These are phyloP conservation scores for Cryptococcus hybrid DNA, from an alignment of 1,284 basidiomycete species.

Conservation along the genomic window DNA sequence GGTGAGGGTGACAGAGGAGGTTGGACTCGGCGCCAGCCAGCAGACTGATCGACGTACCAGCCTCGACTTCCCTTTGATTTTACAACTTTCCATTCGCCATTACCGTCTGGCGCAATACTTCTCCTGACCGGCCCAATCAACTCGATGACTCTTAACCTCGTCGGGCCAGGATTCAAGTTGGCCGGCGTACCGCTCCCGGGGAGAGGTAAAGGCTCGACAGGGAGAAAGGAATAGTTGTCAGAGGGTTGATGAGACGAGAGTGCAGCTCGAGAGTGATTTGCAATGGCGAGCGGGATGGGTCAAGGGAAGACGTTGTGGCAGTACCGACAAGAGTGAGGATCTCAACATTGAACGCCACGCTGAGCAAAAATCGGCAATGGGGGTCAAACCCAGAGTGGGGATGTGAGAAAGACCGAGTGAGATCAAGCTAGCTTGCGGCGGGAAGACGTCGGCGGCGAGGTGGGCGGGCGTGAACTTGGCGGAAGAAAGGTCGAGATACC, in stretches of 20 bases:
- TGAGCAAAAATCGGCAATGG: conserved; percentile 68
- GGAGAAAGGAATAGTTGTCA: conserved; percentile 74
- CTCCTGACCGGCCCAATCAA: conserved; percentile 71
- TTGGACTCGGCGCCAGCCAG: conserved; percentile 60
- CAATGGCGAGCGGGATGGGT: conserved; percentile 52
- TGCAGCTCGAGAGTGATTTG: conserved; percentile 47
- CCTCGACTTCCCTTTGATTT: conserved; percentile 88
- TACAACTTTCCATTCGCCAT: conserved; percentile 75
- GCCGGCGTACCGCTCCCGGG: conserved; percentile 10
- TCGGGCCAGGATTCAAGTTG: conserved; percentile 57
- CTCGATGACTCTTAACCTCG: conserved; percentile 84
- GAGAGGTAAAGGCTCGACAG: conserved; percentile 51
- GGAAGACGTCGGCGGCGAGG: conserved; percentile 54
- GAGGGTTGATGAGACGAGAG: conserved; percentile 68
- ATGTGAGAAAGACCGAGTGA: conserved; percentile 87
- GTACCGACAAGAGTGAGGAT: conserved; percentile 79
- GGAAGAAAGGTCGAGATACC: conserved; percentile 88
- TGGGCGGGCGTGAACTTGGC: conserved; percentile 66
- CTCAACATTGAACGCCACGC: conserved; percentile 75
- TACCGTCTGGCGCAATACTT: conserved; percentile 55
- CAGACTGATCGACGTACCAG: conserved; percentile 90
- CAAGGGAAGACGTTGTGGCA: conserved; percentile 64
- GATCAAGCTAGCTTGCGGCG: conserved; percentile 71
- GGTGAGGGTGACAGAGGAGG: not conserved
- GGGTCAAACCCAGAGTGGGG: conserved; percentile 64